Conservation (phyloP, 192 early-diverging fungal genomes). For the Oehlia diaphana region DNA sequence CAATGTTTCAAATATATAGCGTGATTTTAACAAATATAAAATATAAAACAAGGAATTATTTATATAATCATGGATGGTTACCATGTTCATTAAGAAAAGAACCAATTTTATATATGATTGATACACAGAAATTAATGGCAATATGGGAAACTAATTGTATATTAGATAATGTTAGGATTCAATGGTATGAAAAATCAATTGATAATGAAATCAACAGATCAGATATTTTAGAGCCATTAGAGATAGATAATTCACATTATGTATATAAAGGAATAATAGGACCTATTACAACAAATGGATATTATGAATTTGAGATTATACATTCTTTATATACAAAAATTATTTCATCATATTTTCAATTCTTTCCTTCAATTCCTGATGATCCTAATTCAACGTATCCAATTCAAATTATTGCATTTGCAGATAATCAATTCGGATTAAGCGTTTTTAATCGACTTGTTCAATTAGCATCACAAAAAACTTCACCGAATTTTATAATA, state of each 20-base stretch:
- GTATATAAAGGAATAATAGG: constrained; percentile 42
- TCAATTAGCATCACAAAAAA: constrained; percentile 32
- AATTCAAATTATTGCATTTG: constrained; percentile 38
- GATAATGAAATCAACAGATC: neutral
- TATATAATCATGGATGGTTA: constrained; percentile 48
- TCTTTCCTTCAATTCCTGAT: constrained; percentile 9
- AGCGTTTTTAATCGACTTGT: constrained; percentile 37
- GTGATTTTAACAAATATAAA: constrained; percentile 7
- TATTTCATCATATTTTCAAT: constrained; percentile 9
- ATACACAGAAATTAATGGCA: constrained; percentile 45
- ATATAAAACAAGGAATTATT: constrained; percentile 50
- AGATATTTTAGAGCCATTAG: constrained; percentile 20
- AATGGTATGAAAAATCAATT: constrained; percentile 33
- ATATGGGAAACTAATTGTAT: constrained; percentile 62
- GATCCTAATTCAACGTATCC: constrained; percentile 36
- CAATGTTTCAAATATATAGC: neutral
- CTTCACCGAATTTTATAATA: constrained; percentile 53
- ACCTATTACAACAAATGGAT: constrained; percentile 24
- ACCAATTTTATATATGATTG: constrained; percentile 54
- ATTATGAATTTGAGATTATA: constrained; percentile 34
- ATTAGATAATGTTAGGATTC: constrained; percentile 44
- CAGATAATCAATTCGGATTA: constrained; percentile 56
- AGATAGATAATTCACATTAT: constrained; percentile 39
- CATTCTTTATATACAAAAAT: neutral
- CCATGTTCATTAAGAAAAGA: constrained; percentile 55